phyloP scores from a whole-genome alignment of 2,329 filamentous ascomycete genomes.

The Drechslerella stenobrocha region DNA sequence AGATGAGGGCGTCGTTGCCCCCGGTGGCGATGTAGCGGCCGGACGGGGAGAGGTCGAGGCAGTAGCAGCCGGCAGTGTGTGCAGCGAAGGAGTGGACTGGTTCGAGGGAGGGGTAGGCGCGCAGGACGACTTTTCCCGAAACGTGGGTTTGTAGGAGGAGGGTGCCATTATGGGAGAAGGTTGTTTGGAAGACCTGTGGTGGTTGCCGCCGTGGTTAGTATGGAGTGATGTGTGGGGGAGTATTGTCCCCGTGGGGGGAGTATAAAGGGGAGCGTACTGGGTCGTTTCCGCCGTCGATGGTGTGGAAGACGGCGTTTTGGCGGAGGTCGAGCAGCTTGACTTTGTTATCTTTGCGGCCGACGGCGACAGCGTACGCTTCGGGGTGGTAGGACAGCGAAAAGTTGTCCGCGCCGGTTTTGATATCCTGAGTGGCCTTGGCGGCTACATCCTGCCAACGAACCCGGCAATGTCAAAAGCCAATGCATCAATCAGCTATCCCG shows the following conservation, averaged over 20 bases:
- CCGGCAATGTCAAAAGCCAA: conserved; percentile 17
- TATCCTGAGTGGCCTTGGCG: conserved; percentile 50
- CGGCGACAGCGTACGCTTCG: conserved; percentile 59
- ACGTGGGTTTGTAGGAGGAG: conserved; percentile 60
- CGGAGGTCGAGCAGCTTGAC: conserved; percentile 52
- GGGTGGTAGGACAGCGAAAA: conserved; percentile 61
- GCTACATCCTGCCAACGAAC: conserved; percentile 32
- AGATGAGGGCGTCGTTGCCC: conserved; percentile 61
- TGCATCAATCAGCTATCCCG: conserved; percentile 39
- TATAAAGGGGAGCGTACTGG: conserved; percentile 8
- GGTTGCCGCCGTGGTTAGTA: conserved; percentile 28
- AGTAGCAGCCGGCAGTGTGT: conserved; percentile 60
- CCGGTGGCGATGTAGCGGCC: conserved; percentile 61
- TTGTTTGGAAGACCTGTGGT: conserved; percentile 60
- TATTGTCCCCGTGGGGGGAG: conserved; percentile 49
- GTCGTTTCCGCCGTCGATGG: conserved; percentile 50
- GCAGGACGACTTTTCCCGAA: conserved; percentile 59
- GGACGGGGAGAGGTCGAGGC: conserved; percentile 59
- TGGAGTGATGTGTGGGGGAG: conserved; percentile 43
- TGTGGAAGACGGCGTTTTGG: conserved; percentile 50
- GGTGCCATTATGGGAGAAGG: conserved; percentile 60
- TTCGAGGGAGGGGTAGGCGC: conserved; percentile 56
- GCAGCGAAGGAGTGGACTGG: conserved; percentile 58
- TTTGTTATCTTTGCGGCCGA: conserved; percentile 58
- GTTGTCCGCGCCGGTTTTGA: conserved; percentile 57